These are phyloP conservation scores for Rhododendron henanense DNA, from an alignment of 148 eudicot genomes.

Conservation along the genomic window DNA sequence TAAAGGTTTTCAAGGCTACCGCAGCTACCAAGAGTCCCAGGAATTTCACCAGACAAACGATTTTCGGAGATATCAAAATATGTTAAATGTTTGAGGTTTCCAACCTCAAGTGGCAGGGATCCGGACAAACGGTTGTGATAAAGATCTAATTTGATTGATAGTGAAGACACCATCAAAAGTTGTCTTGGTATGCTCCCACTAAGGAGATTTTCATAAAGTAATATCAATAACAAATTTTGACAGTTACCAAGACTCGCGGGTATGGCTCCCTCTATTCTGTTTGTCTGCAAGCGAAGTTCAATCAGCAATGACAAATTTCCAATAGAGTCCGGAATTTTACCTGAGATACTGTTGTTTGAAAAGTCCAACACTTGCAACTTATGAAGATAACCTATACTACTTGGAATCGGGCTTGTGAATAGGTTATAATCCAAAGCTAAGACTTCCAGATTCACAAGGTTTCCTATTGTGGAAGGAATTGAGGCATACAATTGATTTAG, in stretches of 20 bases:
- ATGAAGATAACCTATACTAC: too few relatives aligned
- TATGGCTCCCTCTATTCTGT: conserved; percentile 4
- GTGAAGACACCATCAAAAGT: neutral
- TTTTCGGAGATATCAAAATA: neutral
- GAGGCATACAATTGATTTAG: too few relatives aligned
- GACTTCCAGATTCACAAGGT: too few relatives aligned
- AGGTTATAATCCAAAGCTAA: too few relatives aligned
- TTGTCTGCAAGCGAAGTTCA: neutral
- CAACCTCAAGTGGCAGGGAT: neutral
- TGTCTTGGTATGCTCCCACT: conserved; percentile 9
- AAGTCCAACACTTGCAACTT: too few relatives aligned
- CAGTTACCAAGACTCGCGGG: neutral
- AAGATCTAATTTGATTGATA: neutral
- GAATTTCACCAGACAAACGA: neutral
- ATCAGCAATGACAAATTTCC: conserved; percentile 10
- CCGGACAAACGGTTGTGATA: neutral
- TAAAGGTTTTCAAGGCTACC: neutral
- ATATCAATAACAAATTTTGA: neutral
- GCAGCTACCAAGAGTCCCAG: neutral
- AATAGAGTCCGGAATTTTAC: neutral
- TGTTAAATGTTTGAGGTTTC: neutral
- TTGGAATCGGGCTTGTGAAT: too few relatives aligned
- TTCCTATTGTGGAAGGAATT: too few relatives aligned
- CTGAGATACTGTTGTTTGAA: too few relatives aligned
- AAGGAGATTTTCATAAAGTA: conserved; percentile 1